Evolutionary conservation across 495 filamentous ascomycete species (phyloP), one percentile per base, ranked within the genome.

Genomic region (Corynascus novoguineensis): DNA sequence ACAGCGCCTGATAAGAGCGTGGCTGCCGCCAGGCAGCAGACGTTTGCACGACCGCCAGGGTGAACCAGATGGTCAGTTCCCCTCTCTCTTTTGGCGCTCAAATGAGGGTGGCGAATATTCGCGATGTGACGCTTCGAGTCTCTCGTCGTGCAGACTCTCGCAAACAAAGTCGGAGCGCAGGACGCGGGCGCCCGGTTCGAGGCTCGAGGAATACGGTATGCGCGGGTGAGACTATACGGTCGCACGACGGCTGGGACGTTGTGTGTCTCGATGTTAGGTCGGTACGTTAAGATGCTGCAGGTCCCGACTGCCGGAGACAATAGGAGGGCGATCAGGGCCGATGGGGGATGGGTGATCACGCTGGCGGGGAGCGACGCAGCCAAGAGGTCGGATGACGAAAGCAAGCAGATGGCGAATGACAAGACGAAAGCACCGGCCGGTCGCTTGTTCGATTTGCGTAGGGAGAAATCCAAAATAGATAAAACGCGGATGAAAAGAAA

Each of bases 1-100:
- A 58, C 50, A 50, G 63, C 60, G 44, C 35, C 35, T 17, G 34
- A 55, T 58, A 50, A 64, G 47, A 58, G 57, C 57, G 49, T 35
- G 47, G 38, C 37, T n/a, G 59, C 63, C 40, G 53, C 60, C 59
- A 52, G 58, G 58, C 61, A 49, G 45, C 61, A 52, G 46, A 50
- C 34, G 35, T 46, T 44, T 34, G 38, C 53, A 59, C 63, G 61
- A 59, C 47, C 53, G 62, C 49, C 29, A 41, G 32, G 15, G 1
- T n/a, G 10, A 44, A 44, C 19, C 32, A n/a, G n/a, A n/a, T n/a
- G n/a, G n/a, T n/a, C 35, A 41, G 10, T 7, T 5, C 41, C 15
- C 11, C 31, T 22, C 3, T 22, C 29, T 38, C n/a, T 28, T 31
- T n/a, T 7, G 15, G 34, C 28, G 22, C 24, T 38, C 38, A 4